Evolutionary conservation across 192 early-diverging fungal species (phyloP), one percentile per base, ranked within the genome.

Genomic region (Entomortierella chlamydospora): DNA sequence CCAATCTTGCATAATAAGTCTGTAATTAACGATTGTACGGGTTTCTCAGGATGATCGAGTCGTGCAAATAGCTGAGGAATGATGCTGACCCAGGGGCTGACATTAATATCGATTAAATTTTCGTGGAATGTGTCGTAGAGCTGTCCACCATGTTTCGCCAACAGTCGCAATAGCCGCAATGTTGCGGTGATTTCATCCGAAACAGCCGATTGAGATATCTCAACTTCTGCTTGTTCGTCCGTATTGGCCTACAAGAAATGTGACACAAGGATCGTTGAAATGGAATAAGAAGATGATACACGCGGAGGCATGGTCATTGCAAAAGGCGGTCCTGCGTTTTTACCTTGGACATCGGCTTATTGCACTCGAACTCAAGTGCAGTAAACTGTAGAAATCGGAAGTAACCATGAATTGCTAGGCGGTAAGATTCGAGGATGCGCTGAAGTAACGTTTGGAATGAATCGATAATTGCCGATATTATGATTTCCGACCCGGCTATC

Each of bases 41-140:
- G 82, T 11, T 73, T 42, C 5, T 88, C 84, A 1, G 90, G 90
- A 61, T 95, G 92, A 33, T 88, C 79, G 13, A 95, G 65, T 43
- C 91, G 85, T 0, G 92, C 84, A 76, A 94, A 94, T 15, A 95
- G 72, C 70, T 95, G 94, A 4, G 93, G 93, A 31, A 91, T 86
- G 17, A 95, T 84, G 10, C 70, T 70, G 47, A 89, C 83, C 94
- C 94, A 95, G 4, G 79, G 68, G 22, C 62, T 54, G 41, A 85
- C 81, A 41, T 72, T 64, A 43, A 70, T 85, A 43, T 65, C 72
- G 2, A 70, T 69, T 39, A 90, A 50, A 31, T 83, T 78, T 37
- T 73, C 68, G 0, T 58, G 41, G 49, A 92, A 91, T 9, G 52
- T 51, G 1, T 68, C 56, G 34, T 86, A 78, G 9, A 94, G 61